These are phyloP conservation scores for Lepidium didymum DNA, from an alignment of 345 rosid species.

Conservation along the genomic window DNA sequence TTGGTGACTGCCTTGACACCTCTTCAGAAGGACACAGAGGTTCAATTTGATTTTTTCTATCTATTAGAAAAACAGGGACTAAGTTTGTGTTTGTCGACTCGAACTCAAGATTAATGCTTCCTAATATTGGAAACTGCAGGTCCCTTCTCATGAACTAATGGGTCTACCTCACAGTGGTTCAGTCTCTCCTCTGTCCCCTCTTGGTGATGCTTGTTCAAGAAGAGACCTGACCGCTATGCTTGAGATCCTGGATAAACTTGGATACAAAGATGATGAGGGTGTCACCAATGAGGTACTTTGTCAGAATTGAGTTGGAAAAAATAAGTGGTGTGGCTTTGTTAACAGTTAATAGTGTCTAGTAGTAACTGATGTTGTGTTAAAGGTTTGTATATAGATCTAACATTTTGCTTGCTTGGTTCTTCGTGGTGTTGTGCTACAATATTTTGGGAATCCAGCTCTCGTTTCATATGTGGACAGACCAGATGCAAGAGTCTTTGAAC, in stretches of 20 bases:
- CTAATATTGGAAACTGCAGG: constrained; percentile 63
- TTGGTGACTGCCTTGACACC: constrained; percentile 76
- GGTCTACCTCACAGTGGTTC: constrained; percentile 60
- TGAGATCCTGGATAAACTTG: constrained; percentile 76
- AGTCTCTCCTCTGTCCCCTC: constrained; percentile 56
- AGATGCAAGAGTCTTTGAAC: constrained; percentile 85
- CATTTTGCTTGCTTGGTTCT: not conserved
- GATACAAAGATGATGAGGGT: constrained; percentile 92
- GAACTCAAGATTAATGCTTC: not conserved
- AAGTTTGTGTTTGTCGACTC: not conserved
- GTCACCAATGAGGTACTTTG: constrained; percentile 66
- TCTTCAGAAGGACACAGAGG: constrained; percentile 94
- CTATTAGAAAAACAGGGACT: not conserved
- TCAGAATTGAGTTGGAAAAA: constrained; percentile 46
- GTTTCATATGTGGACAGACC: constrained; percentile 90
- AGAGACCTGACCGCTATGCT: constrained; percentile 88
- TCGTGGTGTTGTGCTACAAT: not conserved
- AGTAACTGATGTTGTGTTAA: constrained; percentile 48
- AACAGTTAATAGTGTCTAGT: constrained; percentile 44
- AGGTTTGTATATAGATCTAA: constrained; percentile 3
- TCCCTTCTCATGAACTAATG: constrained; percentile 78
- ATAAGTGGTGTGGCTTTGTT: not conserved
- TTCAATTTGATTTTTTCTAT: not conserved
- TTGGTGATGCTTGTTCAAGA: constrained; percentile 86
- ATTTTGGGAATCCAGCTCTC: constrained; percentile 59